Conservation (phyloP, 345 rosid species). For the Euphorbia peplus region DNA sequence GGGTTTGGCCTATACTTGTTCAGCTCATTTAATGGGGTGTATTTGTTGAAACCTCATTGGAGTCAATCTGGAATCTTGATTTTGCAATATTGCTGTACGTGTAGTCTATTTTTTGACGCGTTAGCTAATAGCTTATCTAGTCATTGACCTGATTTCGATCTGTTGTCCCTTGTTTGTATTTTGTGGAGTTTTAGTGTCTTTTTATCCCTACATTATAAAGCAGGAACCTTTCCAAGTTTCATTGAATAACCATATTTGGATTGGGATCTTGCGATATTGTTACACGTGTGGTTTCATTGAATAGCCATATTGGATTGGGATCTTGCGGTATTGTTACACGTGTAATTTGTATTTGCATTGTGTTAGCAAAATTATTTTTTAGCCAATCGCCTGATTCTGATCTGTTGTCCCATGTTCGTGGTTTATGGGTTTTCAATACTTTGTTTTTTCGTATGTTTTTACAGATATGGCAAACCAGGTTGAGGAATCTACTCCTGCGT, state of each 20-base stretch:
- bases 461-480: constrained; percentile 19
- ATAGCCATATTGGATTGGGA: background rate
- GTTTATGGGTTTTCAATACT: background rate
- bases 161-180: too few relatives aligned
- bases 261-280: background rate
- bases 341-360: background rate
- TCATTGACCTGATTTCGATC: background rate
- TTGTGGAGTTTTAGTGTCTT: too few relatives aligned
- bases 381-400: background rate
- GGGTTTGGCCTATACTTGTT: background rate
- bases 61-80: background rate
- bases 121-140: too few relatives aligned
- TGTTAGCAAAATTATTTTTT: background rate
- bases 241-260: background rate
- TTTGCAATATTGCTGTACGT: background rate
- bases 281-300: background rate
- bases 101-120: too few relatives aligned
- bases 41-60: background rate
- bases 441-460: background rate
- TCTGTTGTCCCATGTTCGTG: background rate
- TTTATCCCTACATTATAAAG: too few relatives aligned
- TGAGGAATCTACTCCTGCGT: constrained; percentile 5
- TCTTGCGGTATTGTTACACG: background rate
- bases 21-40: background rate
- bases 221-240: too few relatives aligned